Evolutionary conservation across 2,329 filamentous ascomycete species (phyloP).

Genomic region (Fusarium sp.): DNA sequence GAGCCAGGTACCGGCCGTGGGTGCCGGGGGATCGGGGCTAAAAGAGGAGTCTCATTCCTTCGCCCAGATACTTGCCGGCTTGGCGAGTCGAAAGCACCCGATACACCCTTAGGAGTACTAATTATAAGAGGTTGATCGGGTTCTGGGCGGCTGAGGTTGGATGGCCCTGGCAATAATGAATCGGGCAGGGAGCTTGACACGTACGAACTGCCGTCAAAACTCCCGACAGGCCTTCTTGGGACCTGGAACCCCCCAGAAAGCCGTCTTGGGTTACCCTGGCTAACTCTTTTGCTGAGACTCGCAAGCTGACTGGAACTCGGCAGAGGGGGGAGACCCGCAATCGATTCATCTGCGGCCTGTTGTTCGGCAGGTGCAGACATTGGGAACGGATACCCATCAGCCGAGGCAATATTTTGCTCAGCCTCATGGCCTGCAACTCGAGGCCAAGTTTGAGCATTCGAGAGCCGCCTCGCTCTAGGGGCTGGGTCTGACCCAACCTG

Average conservation of each 20-base stretch:
- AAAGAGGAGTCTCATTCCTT: conserved; percentile 57
- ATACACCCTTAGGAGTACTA: conserved; percentile 67
- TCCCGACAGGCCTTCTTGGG: conserved; percentile 54
- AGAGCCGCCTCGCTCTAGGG: conserved; percentile 44
- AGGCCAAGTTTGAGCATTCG: conserved; percentile 60
- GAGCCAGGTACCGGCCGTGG: conserved; percentile 53
- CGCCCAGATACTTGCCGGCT: conserved; percentile 47
- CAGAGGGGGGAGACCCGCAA: conserved; percentile 51
- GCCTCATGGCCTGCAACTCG: conserved; percentile 44
- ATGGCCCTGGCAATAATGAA: conserved; percentile 32
- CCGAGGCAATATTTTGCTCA: conserved; percentile 28
- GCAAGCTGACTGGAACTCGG: conserved; percentile 54
- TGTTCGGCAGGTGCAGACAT: conserved; percentile 47
- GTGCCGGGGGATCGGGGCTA: conserved; percentile 64
- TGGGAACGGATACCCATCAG: conserved; percentile 54
- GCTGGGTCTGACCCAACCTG: conserved; percentile 23
- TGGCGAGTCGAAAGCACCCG: conserved; percentile 63
- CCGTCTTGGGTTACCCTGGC: conserved; percentile 53
- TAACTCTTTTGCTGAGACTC: conserved; percentile 51
- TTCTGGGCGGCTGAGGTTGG: conserved; percentile 26
- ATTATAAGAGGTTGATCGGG: conserved; percentile 68
- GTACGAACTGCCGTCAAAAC: conserved; percentile 43
- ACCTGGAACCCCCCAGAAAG: conserved; percentile 56
- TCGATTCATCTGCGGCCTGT: conserved; percentile 47
- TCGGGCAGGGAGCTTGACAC: conserved; percentile 29